These are phyloP conservation scores for Periconia sp. DNA, from an alignment of 2,329 filamentous ascomycete genomes.

Conservation along the genomic window DNA sequence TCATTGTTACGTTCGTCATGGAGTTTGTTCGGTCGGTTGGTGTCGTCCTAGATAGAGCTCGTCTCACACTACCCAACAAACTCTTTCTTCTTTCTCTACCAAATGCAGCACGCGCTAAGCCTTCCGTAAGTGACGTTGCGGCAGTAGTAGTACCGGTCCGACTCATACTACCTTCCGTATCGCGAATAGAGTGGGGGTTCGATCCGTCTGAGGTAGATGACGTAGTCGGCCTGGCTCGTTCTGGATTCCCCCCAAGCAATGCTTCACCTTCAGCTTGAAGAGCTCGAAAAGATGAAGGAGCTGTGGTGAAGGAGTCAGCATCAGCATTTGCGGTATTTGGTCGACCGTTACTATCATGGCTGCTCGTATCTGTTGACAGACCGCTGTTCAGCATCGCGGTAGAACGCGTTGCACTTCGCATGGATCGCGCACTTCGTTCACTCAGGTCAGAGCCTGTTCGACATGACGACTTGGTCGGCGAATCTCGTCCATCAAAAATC, in stretches of 20 bases:
- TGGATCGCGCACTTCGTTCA: conserved; percentile 51
- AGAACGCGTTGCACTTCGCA: conserved; percentile 48
- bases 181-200: conserved; percentile 21
- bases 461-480: conserved; percentile 55
- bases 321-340: conserved; percentile 36
- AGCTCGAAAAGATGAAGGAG: conserved; percentile 51
- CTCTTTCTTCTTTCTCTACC: conserved; percentile 33
- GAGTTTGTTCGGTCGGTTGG: conserved; percentile 30
- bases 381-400: conserved; percentile 41
- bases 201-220: conserved; percentile 32
- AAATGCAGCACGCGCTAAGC: conserved; percentile 15
- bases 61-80: conserved; percentile 42
- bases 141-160: conserved; percentile 28
- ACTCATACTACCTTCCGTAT: conserved; percentile 26
- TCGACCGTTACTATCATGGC: conserved; percentile 20
- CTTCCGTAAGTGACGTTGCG: conserved; percentile 26
- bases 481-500: conserved; percentile 40
- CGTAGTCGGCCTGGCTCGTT: conserved; percentile 32
- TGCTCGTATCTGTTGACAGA: conserved; percentile 18
- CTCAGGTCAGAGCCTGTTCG: conserved; percentile 60
- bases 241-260: conserved; percentile 50
- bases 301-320: conserved; percentile 55
- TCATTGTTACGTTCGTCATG: conserved; percentile 23
- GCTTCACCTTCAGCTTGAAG: conserved; percentile 56
- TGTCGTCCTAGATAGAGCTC: conserved; percentile 36